A percentile compares a stretch with the other conserved stretches of the same genome.
These are phyloP conservation scores for Lepiota brunneoincarnata DNA, from an alignment of 768 basidiomycete species.

Conservation along the genomic window DNA sequence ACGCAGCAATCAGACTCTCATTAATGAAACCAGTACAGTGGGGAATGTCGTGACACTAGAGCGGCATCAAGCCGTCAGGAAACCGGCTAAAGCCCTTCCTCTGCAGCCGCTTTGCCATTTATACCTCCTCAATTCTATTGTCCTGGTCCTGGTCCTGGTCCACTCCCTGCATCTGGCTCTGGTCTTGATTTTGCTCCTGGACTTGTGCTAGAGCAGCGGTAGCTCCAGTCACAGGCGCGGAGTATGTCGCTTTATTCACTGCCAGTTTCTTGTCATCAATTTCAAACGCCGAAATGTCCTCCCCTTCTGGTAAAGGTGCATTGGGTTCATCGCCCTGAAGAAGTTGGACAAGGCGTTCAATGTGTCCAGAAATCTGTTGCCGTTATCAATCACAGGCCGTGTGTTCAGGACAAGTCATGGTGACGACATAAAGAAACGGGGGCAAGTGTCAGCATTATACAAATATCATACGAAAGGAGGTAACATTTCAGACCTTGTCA, in stretches of 20 bases:
- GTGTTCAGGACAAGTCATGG: too few species aligned
- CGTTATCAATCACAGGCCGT: too few species aligned
- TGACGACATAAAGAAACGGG: neutral
- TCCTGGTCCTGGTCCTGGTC: slow-evolving; percentile 62
- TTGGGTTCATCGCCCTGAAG: slow-evolving; percentile 74
- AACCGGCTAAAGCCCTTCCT: neutral
- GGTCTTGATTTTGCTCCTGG: slow-evolving; percentile 3
- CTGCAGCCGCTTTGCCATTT: slow-evolving; percentile 12
- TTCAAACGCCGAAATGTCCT: slow-evolving; percentile 22
- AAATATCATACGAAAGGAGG: neutral
- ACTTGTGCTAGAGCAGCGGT: slow-evolving; percentile 16
- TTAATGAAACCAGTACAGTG: too few species aligned
- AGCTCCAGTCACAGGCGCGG: slow-evolving; percentile 9
- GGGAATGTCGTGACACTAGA: too few species aligned
- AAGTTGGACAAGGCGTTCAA: slow-evolving; percentile 86
- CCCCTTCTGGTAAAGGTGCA: slow-evolving; percentile 38
- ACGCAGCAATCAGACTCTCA: too few species aligned
- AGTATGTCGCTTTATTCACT: slow-evolving; percentile 18
- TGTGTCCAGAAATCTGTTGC: slow-evolving; percentile 75
- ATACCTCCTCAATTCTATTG: slow-evolving; percentile 74
- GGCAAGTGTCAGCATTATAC: neutral
- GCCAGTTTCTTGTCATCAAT: slow-evolving; percentile 14
- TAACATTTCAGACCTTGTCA: slow-evolving; percentile 55
- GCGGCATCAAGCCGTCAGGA: neutral
- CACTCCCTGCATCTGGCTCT: slow-evolving; percentile 16